These are phyloP conservation scores for Cytospora piceicola DNA, from an alignment of 2,329 filamentous ascomycete genomes.

Conservation along the genomic window DNA sequence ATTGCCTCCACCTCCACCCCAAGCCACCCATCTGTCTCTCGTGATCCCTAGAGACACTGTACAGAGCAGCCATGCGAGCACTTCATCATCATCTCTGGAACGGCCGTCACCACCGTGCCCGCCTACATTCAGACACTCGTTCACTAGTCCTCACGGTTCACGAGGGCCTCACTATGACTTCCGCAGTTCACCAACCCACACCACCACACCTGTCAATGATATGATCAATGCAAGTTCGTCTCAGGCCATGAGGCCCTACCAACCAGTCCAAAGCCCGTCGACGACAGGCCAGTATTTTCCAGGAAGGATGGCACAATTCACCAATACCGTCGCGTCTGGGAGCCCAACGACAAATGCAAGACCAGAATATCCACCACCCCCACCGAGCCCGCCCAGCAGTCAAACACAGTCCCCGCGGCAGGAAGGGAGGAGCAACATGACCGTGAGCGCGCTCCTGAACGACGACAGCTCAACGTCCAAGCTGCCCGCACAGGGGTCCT, in stretches of 20 bases:
- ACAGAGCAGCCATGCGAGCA: constrained; percentile 33
- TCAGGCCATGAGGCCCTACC: neutral
- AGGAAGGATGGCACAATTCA: constrained; percentile 2
- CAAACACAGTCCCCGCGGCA: constrained; percentile 19
- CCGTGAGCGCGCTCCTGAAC: constrained; percentile 27
- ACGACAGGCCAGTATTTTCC: constrained; percentile 5
- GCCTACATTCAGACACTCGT: constrained; percentile 18
- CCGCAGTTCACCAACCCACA: neutral
- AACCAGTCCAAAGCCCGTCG: neutral
- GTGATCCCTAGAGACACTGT: constrained; percentile 12
- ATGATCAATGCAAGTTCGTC: constrained; percentile 1
- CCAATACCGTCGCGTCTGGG: neutral
- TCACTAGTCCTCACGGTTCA: neutral
- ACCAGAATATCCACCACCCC: neutral
- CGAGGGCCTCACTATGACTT: constrained; percentile 12
- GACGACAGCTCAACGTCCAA: constrained; percentile 8
- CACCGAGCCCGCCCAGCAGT: constrained; percentile 2
- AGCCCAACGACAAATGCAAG: neutral
- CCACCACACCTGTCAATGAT: neutral
- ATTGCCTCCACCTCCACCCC: constrained; percentile 11
- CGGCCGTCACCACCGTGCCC: constrained; percentile 31
- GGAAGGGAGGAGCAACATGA: constrained; percentile 22
- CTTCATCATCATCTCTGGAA: constrained; percentile 34
- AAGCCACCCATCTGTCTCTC: constrained; percentile 1
- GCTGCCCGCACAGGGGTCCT: neutral